Evolutionary conservation across 768 basidiomycete genomes (phyloP).

Genomic region (Mycena vitilis): DNA sequence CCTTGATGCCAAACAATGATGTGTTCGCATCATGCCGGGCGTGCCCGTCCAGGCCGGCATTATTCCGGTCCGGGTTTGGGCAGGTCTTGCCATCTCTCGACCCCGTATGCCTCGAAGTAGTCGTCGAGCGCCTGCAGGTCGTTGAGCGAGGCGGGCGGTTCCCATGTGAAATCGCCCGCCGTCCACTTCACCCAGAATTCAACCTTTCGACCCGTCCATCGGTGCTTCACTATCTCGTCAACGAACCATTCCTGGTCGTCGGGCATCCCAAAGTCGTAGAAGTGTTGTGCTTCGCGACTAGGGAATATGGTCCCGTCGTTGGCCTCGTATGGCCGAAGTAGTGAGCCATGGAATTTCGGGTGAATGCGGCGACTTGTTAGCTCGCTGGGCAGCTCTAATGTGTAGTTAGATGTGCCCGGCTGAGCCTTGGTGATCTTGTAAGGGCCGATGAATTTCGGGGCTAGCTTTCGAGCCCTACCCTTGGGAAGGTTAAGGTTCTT

Average conservation of each 20-base stretch:
- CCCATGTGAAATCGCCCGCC: constrained; percentile 48
- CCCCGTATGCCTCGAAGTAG: constrained; percentile 45
- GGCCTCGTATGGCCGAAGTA: constrained; percentile 42
- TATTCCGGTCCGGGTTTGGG: not conserved
- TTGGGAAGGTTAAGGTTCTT: too few relatives aligned
- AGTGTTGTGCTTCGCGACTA: constrained; percentile 37
- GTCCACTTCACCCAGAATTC: constrained; percentile 46
- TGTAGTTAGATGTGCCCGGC: constrained; percentile 42
- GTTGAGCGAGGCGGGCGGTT: constrained; percentile 39
- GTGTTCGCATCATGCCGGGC: too few relatives aligned
- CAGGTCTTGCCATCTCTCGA: constrained; percentile 29
- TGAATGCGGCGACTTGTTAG: constrained; percentile 44
- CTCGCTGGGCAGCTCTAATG: constrained; percentile 42
- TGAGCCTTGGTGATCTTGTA: constrained; percentile 41
- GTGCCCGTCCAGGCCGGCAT: too few relatives aligned
- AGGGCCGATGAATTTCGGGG: constrained; percentile 49
- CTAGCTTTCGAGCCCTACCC: too few relatives aligned
- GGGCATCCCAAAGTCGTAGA: constrained; percentile 50
- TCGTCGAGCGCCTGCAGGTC: constrained; percentile 44
- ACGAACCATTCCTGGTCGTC: constrained; percentile 52
- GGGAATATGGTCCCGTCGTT: constrained; percentile 53
- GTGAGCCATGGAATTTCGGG: constrained; percentile 48
- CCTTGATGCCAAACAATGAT: not conserved
- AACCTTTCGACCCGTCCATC: constrained; percentile 10
- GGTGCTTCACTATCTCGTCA: constrained; percentile 43